Evolutionary conservation across 192 early-diverging fungal genomes (phyloP).

Genomic region (Umbelopsis vinacea): DNA sequence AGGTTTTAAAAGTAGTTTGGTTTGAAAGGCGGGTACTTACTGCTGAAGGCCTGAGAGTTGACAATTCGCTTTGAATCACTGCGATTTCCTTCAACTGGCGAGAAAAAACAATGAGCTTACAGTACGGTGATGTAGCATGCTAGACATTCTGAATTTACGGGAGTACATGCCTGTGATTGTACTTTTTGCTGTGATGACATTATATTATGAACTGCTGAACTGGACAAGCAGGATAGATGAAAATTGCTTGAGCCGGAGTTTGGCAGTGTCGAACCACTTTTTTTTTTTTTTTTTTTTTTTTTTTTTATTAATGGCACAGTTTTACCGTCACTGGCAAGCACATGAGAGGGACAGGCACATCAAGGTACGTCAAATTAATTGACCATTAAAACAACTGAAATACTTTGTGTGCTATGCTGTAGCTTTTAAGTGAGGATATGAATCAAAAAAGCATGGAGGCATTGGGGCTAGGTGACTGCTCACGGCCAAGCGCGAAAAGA

Average conservation of each 20-base stretch:
- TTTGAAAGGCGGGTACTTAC: not conserved
- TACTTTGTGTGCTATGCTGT: too few species aligned
- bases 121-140: not conserved
- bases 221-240: not conserved
- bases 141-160: not conserved
- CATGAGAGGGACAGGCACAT: too few species aligned
- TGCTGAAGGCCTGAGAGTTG: not conserved
- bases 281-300: too few species aligned
- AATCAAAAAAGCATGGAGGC: too few species aligned
- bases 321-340: too few species aligned
- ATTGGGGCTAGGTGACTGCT: not conserved
- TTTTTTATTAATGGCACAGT: too few species aligned
- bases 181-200: constrained; percentile 3
- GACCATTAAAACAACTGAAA: too few species aligned
- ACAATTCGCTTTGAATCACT: constrained; percentile 11
- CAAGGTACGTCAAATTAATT: too few species aligned
- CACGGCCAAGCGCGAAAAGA: not conserved
- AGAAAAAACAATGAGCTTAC: not conserved
- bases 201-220: not conserved
- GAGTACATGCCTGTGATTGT: constrained; percentile 5
- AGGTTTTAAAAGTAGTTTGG: not conserved
- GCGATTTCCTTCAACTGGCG: not conserved
- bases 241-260: not conserved
- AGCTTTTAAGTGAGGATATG: too few species aligned
- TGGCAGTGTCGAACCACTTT: not conserved